phyloP scores from a whole-genome alignment of 2,329 filamentous ascomycete genomes.

The Nakataea oryzae region DNA sequence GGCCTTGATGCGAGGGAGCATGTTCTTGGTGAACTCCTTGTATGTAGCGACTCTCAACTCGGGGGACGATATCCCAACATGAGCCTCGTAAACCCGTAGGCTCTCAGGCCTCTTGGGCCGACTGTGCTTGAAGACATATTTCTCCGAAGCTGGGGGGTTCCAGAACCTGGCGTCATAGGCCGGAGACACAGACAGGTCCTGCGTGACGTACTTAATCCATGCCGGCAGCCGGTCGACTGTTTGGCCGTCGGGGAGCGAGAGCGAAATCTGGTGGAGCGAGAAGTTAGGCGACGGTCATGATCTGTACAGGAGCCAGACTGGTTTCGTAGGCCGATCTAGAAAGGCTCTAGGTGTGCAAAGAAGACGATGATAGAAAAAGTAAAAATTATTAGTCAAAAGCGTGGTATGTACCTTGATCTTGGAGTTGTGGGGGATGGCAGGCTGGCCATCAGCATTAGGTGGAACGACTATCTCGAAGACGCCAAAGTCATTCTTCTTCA shows the following conservation, averaged over 20 bases:
- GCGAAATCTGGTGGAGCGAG: constrained; percentile 53
- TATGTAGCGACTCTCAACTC: constrained; percentile 85
- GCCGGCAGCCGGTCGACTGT: constrained; percentile 81
- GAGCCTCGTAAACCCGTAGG: constrained; percentile 94
- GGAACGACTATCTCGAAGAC: constrained; percentile 78
- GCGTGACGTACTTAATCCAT: constrained; percentile 96
- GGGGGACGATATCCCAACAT: constrained; percentile 91
- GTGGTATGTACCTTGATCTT: constrained; percentile 87
- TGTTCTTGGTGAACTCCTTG: constrained; percentile 91
- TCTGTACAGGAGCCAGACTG: neutral
- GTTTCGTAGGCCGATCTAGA: neutral
- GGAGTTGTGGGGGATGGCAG: constrained; percentile 82
- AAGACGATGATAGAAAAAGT: neutral
- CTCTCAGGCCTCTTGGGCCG: constrained; percentile 76
- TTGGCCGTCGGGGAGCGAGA: constrained; percentile 70
- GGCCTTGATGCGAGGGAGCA: constrained; percentile 81
- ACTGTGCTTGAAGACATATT: constrained; percentile 75
- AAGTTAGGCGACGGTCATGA: neutral
- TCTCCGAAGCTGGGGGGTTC: constrained; percentile 73
- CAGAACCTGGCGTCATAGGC: constrained; percentile 94
- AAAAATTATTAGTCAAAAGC: no score
- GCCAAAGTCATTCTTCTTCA: constrained; percentile 78
- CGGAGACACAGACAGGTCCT: constrained; percentile 81
- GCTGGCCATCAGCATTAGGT: constrained; percentile 54
- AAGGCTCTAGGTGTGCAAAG: no score